These are phyloP conservation scores for Avena atlantica DNA, from an alignment of 176 grass and related monocot genomes.

Conservation along the genomic window DNA sequence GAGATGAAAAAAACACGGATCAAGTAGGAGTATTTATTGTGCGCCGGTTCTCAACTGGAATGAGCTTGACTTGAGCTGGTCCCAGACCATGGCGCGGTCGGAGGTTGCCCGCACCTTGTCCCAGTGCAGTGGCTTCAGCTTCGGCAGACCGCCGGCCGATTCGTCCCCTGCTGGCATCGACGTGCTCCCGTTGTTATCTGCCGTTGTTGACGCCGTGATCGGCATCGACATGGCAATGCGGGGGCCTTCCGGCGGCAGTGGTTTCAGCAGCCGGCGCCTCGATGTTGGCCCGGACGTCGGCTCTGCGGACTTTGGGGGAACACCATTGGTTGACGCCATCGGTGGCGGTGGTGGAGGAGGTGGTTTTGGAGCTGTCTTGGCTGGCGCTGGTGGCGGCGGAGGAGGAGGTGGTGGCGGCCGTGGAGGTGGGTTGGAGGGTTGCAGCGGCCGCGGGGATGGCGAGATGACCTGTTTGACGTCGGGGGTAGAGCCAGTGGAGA, in stretches of 20 bases:
- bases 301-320: conserved; percentile 30
- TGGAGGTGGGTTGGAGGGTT: conserved; percentile 45
- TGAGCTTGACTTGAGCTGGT: conserved; percentile 97
- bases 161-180: conserved; percentile 43
- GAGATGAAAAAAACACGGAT: not conserved
- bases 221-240: conserved; percentile 71
- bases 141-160: conserved; percentile 52
- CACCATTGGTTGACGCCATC: conserved; percentile 28
- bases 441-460: conserved; percentile 43
- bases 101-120: conserved; percentile 95
- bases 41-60: conserved; percentile 79
- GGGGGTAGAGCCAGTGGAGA: conserved; percentile 66
- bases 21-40: not conserved
- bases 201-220: conserved; percentile 44
- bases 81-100: conserved; percentile 96
- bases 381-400: conserved; percentile 41
- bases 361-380: conserved; percentile 42
- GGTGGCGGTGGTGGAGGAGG: conserved; percentile 55
- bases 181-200: conserved; percentile 53
- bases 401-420: conserved; percentile 40
- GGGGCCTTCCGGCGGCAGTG: conserved; percentile 71
- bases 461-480: conserved; percentile 84
- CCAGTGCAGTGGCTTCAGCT: conserved; percentile 98
- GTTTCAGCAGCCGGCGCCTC: conserved; percentile 81
- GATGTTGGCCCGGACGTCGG: conserved; percentile 46